Percentiles rank a stretch among this genome's conserved stretches.
Evolutionary conservation across 352 stramenopile species (phyloP).

Genomic region (Globisporangium nagaii): DNA sequence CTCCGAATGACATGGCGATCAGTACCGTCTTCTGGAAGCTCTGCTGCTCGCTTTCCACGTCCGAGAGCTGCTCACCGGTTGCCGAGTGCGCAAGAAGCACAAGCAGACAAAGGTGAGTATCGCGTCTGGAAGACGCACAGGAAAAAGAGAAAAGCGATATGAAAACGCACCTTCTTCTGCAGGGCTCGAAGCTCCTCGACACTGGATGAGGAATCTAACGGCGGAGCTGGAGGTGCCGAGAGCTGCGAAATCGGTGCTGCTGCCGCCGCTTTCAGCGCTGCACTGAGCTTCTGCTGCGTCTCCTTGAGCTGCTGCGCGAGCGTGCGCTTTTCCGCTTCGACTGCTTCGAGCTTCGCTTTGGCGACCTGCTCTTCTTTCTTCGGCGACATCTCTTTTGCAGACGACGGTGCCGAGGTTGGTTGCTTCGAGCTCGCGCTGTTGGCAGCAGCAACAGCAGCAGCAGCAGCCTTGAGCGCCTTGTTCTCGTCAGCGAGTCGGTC

Average conservation of each 20-base stretch:
- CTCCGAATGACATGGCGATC: not conserved
- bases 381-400: not conserved
- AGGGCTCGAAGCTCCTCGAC: conserved; percentile 36
- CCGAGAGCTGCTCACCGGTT: conserved; percentile 23
- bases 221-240: not conserved
- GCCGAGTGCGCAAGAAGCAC: not conserved
- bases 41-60: conserved; percentile 24
- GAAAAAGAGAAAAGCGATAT: not conserved
- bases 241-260: conserved; percentile 4
- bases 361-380: conserved; percentile 15
- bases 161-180: conserved; percentile 48
- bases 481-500: conserved; percentile 70
- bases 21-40: conserved; percentile 49
- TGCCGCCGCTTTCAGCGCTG: conserved; percentile 20
- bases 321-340: conserved; percentile 50
- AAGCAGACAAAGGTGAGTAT: not conserved
- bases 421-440: not conserved
- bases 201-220: conserved; percentile 9
- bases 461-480: conserved; percentile 33
- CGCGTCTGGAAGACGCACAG: not conserved
- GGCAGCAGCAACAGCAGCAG: not conserved
- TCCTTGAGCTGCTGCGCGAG: conserved; percentile 60
- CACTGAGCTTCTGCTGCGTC: conserved; percentile 54
- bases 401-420: not conserved
- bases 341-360: conserved; percentile 35